These are phyloP conservation scores for Cladosporium cucumerinum DNA, from an alignment of 2,329 filamentous ascomycete species.

Conservation along the genomic window DNA sequence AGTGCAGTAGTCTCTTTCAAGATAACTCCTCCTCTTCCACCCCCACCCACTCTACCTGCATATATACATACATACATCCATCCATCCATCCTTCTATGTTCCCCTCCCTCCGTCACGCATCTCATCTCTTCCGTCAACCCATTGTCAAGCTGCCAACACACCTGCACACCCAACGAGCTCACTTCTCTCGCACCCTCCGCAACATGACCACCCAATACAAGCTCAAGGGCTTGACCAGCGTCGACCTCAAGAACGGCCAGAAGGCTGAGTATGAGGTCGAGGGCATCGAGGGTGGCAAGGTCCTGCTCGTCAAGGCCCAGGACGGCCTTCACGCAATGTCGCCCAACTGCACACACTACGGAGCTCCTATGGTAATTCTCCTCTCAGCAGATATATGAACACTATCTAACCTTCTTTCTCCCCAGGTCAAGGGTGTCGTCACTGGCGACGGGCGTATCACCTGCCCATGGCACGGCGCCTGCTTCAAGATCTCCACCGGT, in stretches of 20 bases:
- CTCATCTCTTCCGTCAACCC: slow-evolving; percentile 8
- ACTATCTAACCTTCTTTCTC: not conserved
- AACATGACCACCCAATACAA: slow-evolving; percentile 50
- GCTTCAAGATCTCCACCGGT: slow-evolving; percentile 84
- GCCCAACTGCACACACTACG: slow-evolving; percentile 85
- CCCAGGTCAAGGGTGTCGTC: slow-evolving; percentile 66
- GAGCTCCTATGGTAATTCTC: slow-evolving; percentile 68
- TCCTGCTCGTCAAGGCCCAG: slow-evolving; percentile 76
- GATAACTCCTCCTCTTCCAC: slow-evolving; percentile 3
- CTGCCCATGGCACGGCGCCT: slow-evolving; percentile 97
- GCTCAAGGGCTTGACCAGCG: slow-evolving; percentile 72
- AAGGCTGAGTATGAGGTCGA: slow-evolving; percentile 91
- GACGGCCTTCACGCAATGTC: slow-evolving; percentile 76
- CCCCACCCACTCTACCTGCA: not conserved
- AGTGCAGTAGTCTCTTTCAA: not conserved
- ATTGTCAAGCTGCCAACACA: slow-evolving; percentile 2
- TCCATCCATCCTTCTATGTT: slow-evolving; percentile 7
- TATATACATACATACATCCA: not conserved
- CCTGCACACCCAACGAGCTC: not conserved
- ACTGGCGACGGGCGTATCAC: slow-evolving; percentile 78
- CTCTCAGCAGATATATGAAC: not conserved
- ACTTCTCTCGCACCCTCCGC: slow-evolving; percentile 26
- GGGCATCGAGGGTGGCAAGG: slow-evolving; percentile 79
- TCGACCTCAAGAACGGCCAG: slow-evolving; percentile 73
- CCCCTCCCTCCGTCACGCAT: slow-evolving; percentile 12